Conservation (phyloP, 1,284 basidiomycete genomes). For the Microbotryomycetes sp. region DNA sequence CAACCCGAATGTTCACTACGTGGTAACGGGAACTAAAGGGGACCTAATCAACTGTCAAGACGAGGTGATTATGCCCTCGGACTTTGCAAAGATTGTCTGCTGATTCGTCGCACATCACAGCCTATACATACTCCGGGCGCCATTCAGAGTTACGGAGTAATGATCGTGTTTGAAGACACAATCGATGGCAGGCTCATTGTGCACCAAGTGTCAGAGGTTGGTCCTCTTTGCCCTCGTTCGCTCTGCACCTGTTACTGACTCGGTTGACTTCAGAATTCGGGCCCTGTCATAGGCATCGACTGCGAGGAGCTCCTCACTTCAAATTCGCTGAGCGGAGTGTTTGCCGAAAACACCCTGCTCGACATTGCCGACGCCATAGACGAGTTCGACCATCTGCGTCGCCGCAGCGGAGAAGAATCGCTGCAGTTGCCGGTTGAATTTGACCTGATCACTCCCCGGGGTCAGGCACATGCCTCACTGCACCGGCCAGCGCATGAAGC, state of each 20-base stretch:
- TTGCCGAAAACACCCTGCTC: conserved; percentile 63
- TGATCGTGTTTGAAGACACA: conserved; percentile 66
- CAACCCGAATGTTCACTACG: conserved; percentile 47
- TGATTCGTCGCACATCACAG: conserved; percentile 30
- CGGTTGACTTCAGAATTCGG: no score
- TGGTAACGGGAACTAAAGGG: conserved; percentile 62
- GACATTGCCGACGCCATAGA: conserved; percentile 44
- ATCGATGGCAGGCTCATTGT: conserved; percentile 57
- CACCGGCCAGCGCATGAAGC: conserved; percentile 48
- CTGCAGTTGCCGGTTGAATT: neutral
- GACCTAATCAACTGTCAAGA: conserved; percentile 66
- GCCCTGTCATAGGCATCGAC: conserved; percentile 62
- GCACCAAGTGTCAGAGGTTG: conserved; percentile 73
- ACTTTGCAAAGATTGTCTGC: neutral
- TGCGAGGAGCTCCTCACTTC: conserved; percentile 70
- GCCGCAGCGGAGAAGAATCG: neutral
- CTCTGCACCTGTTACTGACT: no score
- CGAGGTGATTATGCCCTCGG: conserved; percentile 50
- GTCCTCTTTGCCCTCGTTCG: conserved; percentile 21
- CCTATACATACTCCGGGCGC: conserved; percentile 79
- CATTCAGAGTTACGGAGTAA: conserved; percentile 75
- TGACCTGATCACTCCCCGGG: neutral
- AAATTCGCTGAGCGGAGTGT: conserved; percentile 65
- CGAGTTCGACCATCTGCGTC: conserved; percentile 19
- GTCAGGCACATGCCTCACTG: conserved; percentile 59